Conservation (phyloP, 176 grass and related monocot species). For the Carex cristatella region DNA sequence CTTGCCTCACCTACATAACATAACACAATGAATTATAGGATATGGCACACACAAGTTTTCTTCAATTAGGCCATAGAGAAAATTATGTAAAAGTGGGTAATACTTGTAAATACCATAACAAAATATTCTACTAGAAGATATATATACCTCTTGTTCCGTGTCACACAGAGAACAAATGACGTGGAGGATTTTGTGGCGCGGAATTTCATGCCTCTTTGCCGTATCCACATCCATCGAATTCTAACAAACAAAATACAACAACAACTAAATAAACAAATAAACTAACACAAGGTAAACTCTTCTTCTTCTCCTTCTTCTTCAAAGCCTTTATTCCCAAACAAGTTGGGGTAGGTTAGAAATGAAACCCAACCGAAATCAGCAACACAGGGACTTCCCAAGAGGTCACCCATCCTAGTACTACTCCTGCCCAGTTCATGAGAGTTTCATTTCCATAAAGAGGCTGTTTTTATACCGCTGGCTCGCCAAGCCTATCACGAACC, state of each 20-base stretch:
- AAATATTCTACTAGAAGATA: neutral
- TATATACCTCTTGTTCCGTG: conserved; percentile 77
- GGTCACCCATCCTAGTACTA: no score
- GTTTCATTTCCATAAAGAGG: no score
- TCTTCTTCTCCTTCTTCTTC: no score
- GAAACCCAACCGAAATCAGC: no score
- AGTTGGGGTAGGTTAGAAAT: no score
- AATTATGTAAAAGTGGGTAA: neutral
- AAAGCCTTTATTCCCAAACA: no score
- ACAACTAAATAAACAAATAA: neutral
- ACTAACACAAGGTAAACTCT: neutral
- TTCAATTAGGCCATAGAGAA: neutral
- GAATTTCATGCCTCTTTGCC: conserved; percentile 59
- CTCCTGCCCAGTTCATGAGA: no score
- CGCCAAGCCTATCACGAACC: no score
- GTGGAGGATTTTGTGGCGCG: conserved; percentile 59
- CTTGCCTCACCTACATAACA: conserved; percentile 59
- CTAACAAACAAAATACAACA: conserved; percentile 32
- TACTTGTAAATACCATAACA: conserved; percentile 12
- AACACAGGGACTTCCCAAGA: no score
- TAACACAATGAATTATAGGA: neutral
- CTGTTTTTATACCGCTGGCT: no score
- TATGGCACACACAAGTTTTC: neutral
- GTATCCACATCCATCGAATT: conserved; percentile 57
- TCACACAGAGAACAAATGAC: conserved; percentile 73